Evolutionary conservation across 2,329 filamentous ascomycete species (phyloP).

Genomic region (Colletotrichum lini): DNA sequence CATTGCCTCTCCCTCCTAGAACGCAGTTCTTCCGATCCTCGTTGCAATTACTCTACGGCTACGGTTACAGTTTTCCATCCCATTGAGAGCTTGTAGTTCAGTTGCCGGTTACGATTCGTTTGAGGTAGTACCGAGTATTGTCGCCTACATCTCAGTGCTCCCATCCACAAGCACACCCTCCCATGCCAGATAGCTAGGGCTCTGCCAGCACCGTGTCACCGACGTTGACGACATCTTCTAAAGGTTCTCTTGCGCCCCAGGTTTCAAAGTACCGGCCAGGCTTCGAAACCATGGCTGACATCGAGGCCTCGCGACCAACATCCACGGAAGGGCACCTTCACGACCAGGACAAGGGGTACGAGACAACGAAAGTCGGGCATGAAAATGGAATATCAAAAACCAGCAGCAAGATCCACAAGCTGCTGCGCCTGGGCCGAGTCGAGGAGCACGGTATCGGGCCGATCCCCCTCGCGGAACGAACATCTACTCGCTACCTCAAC

Average conservation of each 20-base stretch:
- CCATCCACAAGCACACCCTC: neutral
- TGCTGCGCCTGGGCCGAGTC: conserved; percentile 49
- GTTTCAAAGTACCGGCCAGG: neutral
- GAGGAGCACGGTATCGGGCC: conserved; percentile 62
- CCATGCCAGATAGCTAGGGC: too few relatives aligned
- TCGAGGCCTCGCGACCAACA: conserved; percentile 15
- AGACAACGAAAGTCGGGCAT: neutral
- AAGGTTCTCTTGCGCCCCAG: neutral
- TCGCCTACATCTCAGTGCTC: neutral
- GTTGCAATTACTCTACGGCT: neutral
- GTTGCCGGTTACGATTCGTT: neutral
- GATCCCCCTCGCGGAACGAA: conserved; percentile 58
- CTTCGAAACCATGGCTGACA: conserved; percentile 10
- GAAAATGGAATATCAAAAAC: neutral
- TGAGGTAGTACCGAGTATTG: neutral
- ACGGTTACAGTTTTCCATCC: too few relatives aligned
- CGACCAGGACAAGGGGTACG: conserved; percentile 4
- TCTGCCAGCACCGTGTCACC: neutral
- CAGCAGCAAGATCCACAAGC: conserved; percentile 3
- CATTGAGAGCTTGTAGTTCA: neutral
- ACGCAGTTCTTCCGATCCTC: neutral
- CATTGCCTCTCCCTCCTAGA: neutral
- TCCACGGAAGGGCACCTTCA: neutral
- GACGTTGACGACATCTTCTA: neutral
- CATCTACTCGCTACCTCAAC: conserved; percentile 57